Conservation (phyloP, 2,329 filamentous ascomycete genomes). For the Sordariomycetes sp. region DNA sequence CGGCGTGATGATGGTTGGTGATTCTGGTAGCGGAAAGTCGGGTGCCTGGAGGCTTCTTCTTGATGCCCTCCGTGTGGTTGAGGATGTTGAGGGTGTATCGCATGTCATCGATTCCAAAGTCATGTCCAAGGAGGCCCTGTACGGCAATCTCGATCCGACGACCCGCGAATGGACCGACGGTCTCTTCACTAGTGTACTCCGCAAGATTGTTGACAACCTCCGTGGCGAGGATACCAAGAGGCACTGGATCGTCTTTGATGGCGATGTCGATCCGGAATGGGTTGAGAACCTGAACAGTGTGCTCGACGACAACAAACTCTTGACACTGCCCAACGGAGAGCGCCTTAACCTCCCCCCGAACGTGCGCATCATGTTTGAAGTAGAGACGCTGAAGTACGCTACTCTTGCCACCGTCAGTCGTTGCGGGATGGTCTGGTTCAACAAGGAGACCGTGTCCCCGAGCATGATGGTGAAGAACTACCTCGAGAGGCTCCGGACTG, state of each 20-base stretch:
- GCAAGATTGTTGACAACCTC: constrained; percentile 97
- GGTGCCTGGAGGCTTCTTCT: constrained; percentile 87
- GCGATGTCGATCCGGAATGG: constrained; percentile 98
- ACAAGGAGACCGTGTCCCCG: constrained; percentile 88
- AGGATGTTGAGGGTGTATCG: constrained; percentile 83
- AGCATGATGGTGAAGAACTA: constrained; percentile 91
- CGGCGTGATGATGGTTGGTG: constrained; percentile 99
- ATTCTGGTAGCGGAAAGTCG: constrained; percentile 95
- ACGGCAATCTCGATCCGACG: constrained; percentile 89
- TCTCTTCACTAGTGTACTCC: constrained; percentile 91
- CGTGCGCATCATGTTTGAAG: constrained; percentile 99
- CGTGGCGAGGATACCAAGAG: constrained; percentile 93
- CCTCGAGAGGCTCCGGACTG: constrained; percentile 66
- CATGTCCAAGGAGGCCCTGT: constrained; percentile 97
- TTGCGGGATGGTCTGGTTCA: constrained; percentile 99
- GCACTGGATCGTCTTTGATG: constrained; percentile 99
- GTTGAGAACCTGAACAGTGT: constrained; percentile 99
- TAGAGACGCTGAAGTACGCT: constrained; percentile 93
- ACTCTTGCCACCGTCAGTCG: constrained; percentile 98
- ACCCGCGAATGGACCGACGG: constrained; percentile 99
- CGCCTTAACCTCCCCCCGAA: constrained; percentile 89
- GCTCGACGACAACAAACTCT: constrained; percentile 94
- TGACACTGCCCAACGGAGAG: constrained; percentile 95
- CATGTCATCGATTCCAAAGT: constrained; percentile 99
- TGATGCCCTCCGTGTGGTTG: constrained; percentile 80